Evolutionary conservation across 139 green algal species (phyloP), one percentile per base, ranked within the genome.

Genomic region (Astrephomene gubernaculifera): DNA sequence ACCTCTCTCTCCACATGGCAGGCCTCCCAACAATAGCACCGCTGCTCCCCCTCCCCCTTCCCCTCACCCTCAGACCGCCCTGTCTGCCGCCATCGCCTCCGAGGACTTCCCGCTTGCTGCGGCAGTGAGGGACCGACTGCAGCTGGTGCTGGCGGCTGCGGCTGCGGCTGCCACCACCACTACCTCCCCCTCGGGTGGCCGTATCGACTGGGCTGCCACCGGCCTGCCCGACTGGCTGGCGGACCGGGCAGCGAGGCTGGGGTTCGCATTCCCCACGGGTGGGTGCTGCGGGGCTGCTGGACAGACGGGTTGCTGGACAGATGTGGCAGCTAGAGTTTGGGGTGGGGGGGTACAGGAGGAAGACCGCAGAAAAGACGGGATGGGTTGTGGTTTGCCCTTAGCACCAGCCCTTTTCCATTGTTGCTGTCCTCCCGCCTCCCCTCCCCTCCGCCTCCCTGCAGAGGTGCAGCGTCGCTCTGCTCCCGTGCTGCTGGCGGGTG

Each of bases 211-310:
- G 95, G 61, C n/a, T 0, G 44, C 73, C 6, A 85, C 95, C 31
- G 95, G 93, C 1, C 60, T 96, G 14, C 83, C 92, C 8, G 88
- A 90, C 1, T 98, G 95, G 95, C 83, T 98, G 44, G 89, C 90
- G 45, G 93, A 97, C 63, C 80, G 95, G 29, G 91, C 91, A 35
- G 92, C 95, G 81, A 80, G 89, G 19, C 85, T 97, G 44, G 94
- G 94, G 4, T 95, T 89, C 81, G 52, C 82, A 3, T 94, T 95
- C 54, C 93, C 95, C 7, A 98, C 94, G 86, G 92, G 93, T 93
- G 43, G 8, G 81, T 41, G 45, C 54, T 31, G 54, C 12, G 12
- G 22, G 54, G 54, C 14, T 8, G 54, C 14, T 21, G 5, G 17
- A 24, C 63, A 70, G 29, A 39, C 6, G 63, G 9, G 36, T 70